Base-by-base conservation (phyloP, 1,139 yeast genomes). In the Saccharomycopsis crataegensis region DNA sequence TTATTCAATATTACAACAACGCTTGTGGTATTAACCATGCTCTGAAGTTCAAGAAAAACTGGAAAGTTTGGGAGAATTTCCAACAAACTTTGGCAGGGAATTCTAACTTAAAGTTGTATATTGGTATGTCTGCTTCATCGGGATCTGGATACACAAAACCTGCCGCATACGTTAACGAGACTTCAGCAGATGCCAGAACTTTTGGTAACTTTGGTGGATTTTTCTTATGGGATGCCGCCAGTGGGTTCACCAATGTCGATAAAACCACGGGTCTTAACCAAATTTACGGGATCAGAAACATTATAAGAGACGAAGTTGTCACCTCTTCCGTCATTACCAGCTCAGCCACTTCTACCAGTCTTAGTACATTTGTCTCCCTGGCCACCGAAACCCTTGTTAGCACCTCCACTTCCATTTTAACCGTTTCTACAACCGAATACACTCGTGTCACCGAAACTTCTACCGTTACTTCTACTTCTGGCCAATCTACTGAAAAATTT, bases 181-280 rank as follows among this genome's bases (percentile, higher is more conserved):
- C 43, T 37, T 16, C 64, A 2, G 59, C 63, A 28, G 73, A 73
- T 44, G 70, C 67, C 48, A 65, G 70, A 14, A 69, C 76, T 48
- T 58, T 70, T 55, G 54, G 67, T 3, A 67, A 70, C 28, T 87
- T 90, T 64, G 96, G 95, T 59, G 97, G 97, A 65, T 78, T 89
- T 61, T 82, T 87, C 72, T 70, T 90, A 58, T 90, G 97, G 97
- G 96, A 90, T 69, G 96, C 96, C 52, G 84, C 93, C 52, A 44
- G 50, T 17, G 52, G 83, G n/a, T 79, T 76, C 65, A 65, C 75
- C 32, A 87, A 87, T 65, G 60, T 64, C 47, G 66, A 70, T 57
- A 82, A 81, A 42, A 66, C 64, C 28, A 59, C 67, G 9, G 58
- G 58, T 1, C 37, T 49, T 42, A 55, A 55, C 42, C 53, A 49